Evolutionary conservation across 164 flowering plant species (phyloP), one percentile per base, ranked within the genome.

Genomic region (Nymphaea colorata): DNA sequence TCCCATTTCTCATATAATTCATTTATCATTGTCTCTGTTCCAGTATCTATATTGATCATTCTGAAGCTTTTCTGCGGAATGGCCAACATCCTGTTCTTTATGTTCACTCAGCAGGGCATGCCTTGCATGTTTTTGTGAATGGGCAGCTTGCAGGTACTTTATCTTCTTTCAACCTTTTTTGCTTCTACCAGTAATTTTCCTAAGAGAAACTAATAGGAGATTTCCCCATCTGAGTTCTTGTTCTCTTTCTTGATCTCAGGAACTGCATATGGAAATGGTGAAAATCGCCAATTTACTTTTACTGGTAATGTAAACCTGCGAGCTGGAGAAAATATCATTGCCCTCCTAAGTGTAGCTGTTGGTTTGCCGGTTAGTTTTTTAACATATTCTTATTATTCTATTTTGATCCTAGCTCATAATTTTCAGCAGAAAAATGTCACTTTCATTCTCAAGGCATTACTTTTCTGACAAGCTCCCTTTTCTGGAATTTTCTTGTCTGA

Each of bases 81-180:
- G 99, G 98, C 59, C 67, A 72, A 64, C 70, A 68, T 66, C 98
- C 98, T 0, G 82, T 76, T 72, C 89, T 95, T 59, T 76, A 62
- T 18, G 85, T 95, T 69, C 76, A 81, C 59, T 92, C 98, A 47
- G 75, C 84, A 41, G 99, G 98, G 59, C 96, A 89, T 78, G 96
- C 85, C 69, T 66, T 90, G 59, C 97, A 89, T 75, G 85, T 95
- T 44, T 95, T 82, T 74, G 67, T 86, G 71, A 92, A 95, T 76
- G 98, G 96, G 62, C 79, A 83, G 67, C 78, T 83, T 66, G 80
- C 88, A 66, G 99, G 99, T 87, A 72, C 53, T 10, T 45, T 45
- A 10, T 10, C 53, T 45, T 45, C 11, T 45, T 45, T 5, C 5
- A 5, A 5, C 7, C 11, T 10, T 5, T 10, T 2, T 45, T 45